phyloP scores from a whole-genome alignment of 2,329 filamentous ascomycete genomes.

The Intubia oerlemansii region DNA sequence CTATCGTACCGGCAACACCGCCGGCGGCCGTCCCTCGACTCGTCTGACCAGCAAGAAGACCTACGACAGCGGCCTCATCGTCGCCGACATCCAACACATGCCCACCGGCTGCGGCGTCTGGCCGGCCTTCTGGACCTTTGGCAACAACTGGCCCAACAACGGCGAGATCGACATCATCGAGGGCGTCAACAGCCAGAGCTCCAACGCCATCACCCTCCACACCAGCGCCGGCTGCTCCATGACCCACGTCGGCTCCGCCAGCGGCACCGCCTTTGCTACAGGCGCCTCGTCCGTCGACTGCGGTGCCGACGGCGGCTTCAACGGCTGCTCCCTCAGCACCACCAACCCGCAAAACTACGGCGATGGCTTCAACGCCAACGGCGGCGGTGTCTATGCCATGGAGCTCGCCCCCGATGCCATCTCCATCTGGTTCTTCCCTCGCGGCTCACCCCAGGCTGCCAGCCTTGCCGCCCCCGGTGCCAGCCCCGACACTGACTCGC shows the following conservation, averaged over 20 bases:
- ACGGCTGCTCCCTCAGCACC: constrained; percentile 37
- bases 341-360: constrained; percentile 36
- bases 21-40: constrained; percentile 44
- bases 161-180: constrained; percentile 72
- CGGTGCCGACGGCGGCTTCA: constrained; percentile 15
- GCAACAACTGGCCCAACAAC: constrained; percentile 43
- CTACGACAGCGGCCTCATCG: constrained; percentile 48
- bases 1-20: constrained; percentile 29
- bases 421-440: constrained; percentile 64
- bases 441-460: constrained; percentile 15
- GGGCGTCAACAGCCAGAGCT: constrained; percentile 42
- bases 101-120: constrained; percentile 55
- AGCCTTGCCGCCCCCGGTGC: constrained; percentile 20
- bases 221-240: constrained; percentile 39
- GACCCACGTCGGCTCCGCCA: constrained; percentile 22
- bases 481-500: constrained; percentile 42
- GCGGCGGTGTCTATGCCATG: constrained; percentile 51
- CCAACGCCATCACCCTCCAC: constrained; percentile 46
- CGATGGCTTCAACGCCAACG: constrained; percentile 45
- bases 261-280: constrained; percentile 21
- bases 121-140: constrained; percentile 54
- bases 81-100: constrained; percentile 58
- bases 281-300: constrained; percentile 14
- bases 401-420: constrained; percentile 59
- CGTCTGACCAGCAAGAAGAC: constrained; percentile 44